phyloP scores from a whole-genome alignment of 2,329 filamentous ascomycete genomes.

The Apiospora aurea region DNA sequence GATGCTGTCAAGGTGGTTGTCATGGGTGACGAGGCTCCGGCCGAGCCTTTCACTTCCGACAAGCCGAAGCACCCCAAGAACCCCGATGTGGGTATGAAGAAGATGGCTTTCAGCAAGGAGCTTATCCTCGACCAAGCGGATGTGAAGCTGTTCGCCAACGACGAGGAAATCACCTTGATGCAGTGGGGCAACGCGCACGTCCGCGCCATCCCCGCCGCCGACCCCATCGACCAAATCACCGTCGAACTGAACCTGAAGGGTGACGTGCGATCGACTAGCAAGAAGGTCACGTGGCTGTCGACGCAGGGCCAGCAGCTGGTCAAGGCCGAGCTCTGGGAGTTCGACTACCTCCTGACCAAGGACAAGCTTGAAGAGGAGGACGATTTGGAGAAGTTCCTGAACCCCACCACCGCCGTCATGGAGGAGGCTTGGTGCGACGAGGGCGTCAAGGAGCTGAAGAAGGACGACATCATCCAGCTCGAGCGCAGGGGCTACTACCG shows the following conservation, averaged over 20 bases:
- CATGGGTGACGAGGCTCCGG: constrained; percentile 71
- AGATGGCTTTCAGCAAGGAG: constrained; percentile 77
- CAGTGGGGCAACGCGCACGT: constrained; percentile 93
- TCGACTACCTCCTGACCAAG: constrained; percentile 94
- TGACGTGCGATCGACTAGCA: constrained; percentile 93
- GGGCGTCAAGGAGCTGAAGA: constrained; percentile 79
- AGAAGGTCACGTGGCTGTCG: constrained; percentile 96
- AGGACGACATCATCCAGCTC: constrained; percentile 92
- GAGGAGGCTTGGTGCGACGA: constrained; percentile 80
- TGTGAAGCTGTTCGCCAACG: constrained; percentile 78
- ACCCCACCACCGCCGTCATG: constrained; percentile 75
- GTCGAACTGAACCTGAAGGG: constrained; percentile 90
- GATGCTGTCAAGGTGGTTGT: constrained; percentile 75
- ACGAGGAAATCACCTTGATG: constrained; percentile 96
- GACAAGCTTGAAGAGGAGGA: constrained; percentile 93
- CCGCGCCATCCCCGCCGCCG: constrained; percentile 65
- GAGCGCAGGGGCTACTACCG: constrained; percentile 93
- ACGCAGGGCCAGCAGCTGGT: constrained; percentile 78
- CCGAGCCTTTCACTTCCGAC: constrained; percentile 70
- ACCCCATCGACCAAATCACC: constrained; percentile 72
- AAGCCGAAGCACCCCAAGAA: constrained; percentile 93
- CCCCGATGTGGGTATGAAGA: constrained; percentile 81
- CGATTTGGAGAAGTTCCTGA: constrained; percentile 83
- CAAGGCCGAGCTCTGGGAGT: constrained; percentile 87
- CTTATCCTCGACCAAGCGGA: constrained; percentile 89